These are phyloP conservation scores for Raffaelea ambrosiae DNA, from an alignment of 2,329 filamentous ascomycete genomes.

Conservation along the genomic window DNA sequence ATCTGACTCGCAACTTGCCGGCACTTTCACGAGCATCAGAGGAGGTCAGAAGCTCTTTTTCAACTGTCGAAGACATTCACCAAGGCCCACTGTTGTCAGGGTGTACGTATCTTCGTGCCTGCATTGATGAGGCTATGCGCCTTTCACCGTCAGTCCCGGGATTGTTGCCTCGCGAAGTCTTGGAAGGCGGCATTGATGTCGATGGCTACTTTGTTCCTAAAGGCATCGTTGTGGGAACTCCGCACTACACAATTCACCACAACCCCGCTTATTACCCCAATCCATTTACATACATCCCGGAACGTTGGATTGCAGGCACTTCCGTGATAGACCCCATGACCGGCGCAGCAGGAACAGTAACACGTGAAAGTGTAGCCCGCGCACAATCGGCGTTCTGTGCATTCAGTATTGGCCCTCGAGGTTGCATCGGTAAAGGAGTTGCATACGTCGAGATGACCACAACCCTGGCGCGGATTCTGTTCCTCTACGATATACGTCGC, in stretches of 20 bases:
- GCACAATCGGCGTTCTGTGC: constrained; percentile 67
- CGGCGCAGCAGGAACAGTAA: constrained; percentile 23
- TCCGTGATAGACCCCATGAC: constrained; percentile 12
- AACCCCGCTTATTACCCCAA: constrained; percentile 53
- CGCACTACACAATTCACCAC: constrained; percentile 62
- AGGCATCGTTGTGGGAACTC: constrained; percentile 55
- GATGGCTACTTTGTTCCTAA: constrained; percentile 45
- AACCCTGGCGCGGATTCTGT: constrained; percentile 53
- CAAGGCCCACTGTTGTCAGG: constrained; percentile 39
- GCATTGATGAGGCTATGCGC: constrained; percentile 58
- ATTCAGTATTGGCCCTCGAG: constrained; percentile 60
- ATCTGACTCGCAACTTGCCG: constrained; percentile 44
- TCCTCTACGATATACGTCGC: constrained; percentile 50
- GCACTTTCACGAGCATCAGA: constrained; percentile 37
- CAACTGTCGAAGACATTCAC: constrained; percentile 43
- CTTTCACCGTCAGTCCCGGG: constrained; percentile 53
- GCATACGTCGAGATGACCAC: constrained; percentile 60
- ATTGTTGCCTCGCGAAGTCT: constrained; percentile 50
- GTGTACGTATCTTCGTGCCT: constrained; percentile 53
- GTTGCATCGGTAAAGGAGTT: constrained; percentile 64
- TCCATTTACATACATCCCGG: constrained; percentile 51
- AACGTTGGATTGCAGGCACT: constrained; percentile 54
- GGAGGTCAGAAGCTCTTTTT: constrained; percentile 46
- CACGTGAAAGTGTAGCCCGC: constrained; percentile 39
- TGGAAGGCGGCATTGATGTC: constrained; percentile 44